Evolutionary conservation across 116 monocot genomes (phyloP), one percentile per base, ranked within the genome.

Genomic region (Iris pallida): DNA sequence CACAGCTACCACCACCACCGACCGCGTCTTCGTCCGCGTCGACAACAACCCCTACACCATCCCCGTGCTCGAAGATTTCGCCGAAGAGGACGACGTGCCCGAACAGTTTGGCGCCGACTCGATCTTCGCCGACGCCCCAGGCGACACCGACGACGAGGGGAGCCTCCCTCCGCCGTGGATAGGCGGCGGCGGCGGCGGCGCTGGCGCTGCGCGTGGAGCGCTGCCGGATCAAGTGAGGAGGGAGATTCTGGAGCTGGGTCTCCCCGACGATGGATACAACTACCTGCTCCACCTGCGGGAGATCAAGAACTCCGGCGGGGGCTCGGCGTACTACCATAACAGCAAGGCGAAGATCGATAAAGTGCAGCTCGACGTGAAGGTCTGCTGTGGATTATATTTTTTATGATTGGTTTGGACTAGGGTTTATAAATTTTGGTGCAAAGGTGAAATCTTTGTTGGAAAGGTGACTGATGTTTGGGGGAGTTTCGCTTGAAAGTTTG

Each of bases 201-300:
- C 30, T 5, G 58, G 16, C 11, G 9, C 42, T 7, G 62, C 16
- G 12, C 48, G 42, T 20, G 73, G 54, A 5, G 47, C 57, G 13
- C 75, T 98, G 3, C 74, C 93, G 47, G 90, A 93, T 16, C 63
- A 86, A 9, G 80, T 88, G 67, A 85, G 90, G 69, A 71, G 59
- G 71, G 86, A 90, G 76, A 93, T 99, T 13, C 68, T 93, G 41
- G 93, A 88, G 73, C 76, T 99, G 3, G 99, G 99, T 49, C 71
- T 99, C 42, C 99, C 90, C 0, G 99, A 99, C 57, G 99, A 99
- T 49, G 99, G 90, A 0, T 99, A 99, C 64, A 93, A 99, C 75
- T 99, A 99, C 58, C 80, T 99, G 45, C 5, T 59, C 45, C 99
- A 99, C 69, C 79, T 99, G 14, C 81, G 99, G n/a, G 88, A 93